Base-by-base conservation (phyloP, 345 rosid genomes). In the Carallia pectinifolia region DNA sequence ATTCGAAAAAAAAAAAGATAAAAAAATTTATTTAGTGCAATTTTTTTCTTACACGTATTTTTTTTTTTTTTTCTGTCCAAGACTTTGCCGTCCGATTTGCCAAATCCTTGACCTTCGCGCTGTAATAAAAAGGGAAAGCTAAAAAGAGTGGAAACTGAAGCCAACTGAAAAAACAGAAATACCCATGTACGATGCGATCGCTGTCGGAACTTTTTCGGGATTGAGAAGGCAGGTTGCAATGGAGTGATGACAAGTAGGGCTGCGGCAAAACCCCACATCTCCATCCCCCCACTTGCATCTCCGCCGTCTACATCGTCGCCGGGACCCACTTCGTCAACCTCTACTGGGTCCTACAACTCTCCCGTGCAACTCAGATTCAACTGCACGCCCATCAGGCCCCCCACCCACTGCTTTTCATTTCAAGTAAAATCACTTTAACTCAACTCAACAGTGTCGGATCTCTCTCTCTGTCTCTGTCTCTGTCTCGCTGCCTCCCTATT, bases 291-390 rank as follows among this genome's bases (percentile, higher is more conserved):
- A 33, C 8, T 47, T n/a, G 40, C 29, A 64, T 29, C 67, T 47
- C 31, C 56, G 50, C 67, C 67, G 56, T 48, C 55, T 27, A 65
- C 23, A 27, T 64, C 36, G 2, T 64, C 40, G 16, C 27, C 17
- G 31, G 39, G 7, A 13, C 55, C 65, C 23, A 37, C 31, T 29
- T 33, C 4, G 34, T 33, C 4, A 19, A 64, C 30, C 10, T 15
- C 36, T 8, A 23, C 67, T 6, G 12, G 5, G 1, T 4, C n/a
- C 64, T 23, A 23, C 18, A 23, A 19, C 34, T 44, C 17, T 16
- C 13, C 48, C 56, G 62, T 59, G 18, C 37, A 56, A 56, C 6
- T 3, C 58, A 65, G 68, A 65, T 65, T 65, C 38, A 50, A 33
- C 34, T 23, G 34, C 2, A 33, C 34, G 34, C 67, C 38, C 58